Base-by-base conservation (phyloP, 495 filamentous ascomycete species). In the Trichoderma reesei region DNA sequence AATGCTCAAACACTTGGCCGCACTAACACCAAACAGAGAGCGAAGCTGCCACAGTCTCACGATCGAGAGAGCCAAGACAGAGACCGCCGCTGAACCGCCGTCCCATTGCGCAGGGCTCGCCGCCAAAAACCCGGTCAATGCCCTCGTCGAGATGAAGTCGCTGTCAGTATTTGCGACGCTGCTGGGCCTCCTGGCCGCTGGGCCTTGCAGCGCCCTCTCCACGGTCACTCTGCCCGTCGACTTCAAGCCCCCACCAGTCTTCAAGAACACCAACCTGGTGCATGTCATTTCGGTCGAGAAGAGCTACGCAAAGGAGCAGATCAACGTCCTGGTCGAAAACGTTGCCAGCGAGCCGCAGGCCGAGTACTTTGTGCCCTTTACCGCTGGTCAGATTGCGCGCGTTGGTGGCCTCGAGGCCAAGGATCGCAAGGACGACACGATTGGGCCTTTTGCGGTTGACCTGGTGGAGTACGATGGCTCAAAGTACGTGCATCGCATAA, bases 251-350 rank as follows among this genome's bases (percentile, higher is more conserved):
- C 86, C 91, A 14, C 89, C 89, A 72, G 88, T 90, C 54, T 98
- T 95, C 77, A 90, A 91, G 74, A 96, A 98, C 75, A 81, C 83
- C 68, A 98, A 98, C 74, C 73, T 97, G 33, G 86, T 98, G 63
- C 90, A 96, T 65, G 87, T 89, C 63, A 87, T 92, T 68, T 96
- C 96, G 70, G 75, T 97, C 63, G 93, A 97, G 71, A 97, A 96
- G 78, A 87, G 85, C 65, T 98, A 93, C 70, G 85, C 85, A 26
- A 88, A 90, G 68, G 92, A 98, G 72, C 88, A 84, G 13, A 85
- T 96, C 82, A 97, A 98, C 78, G 89, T 96, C 9, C 81, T 96
- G 36, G 87, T 98, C 61, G 91, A 98, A 82, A 98, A 98, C 76
- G 78, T 88, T 68, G 85, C 82, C 42, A 75, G 74, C 33, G 76